Conservation (phyloP, 129 eudicot genomes). For the Arctium lappa region DNA sequence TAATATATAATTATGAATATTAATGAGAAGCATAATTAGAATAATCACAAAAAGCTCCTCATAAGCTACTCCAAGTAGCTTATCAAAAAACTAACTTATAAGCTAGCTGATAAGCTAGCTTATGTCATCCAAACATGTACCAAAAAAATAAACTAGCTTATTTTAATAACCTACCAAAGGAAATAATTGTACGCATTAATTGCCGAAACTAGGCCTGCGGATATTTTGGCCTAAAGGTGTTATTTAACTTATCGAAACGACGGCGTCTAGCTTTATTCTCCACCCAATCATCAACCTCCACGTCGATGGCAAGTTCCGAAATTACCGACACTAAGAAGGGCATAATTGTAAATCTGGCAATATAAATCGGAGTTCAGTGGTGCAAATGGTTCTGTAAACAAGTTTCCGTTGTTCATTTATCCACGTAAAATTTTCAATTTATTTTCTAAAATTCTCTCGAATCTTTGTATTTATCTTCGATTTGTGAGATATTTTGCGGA, state of each 20-base stretch:
- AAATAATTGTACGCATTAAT: too few species aligned
- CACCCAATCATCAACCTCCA: not conserved
- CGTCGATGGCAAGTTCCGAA: not conserved
- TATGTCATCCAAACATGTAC: too few species aligned
- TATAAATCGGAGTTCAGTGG: not conserved
- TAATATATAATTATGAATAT: too few species aligned
- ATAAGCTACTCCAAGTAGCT: too few species aligned
- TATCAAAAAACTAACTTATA: too few species aligned
- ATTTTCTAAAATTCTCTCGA: not conserved
- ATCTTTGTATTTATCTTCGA: not conserved
- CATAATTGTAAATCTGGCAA: not conserved
- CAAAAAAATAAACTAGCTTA: too few species aligned
- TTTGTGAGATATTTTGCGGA: not conserved
- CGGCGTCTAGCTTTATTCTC: not conserved
- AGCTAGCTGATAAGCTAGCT: too few species aligned
- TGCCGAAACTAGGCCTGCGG: not conserved
- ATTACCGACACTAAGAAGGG: not conserved
- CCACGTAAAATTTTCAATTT: constrained; percentile 1
- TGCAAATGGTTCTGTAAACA: constrained; percentile 23
- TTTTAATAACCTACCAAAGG: too few species aligned
- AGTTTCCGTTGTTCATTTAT: constrained; percentile 18
- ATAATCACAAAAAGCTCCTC: too few species aligned
- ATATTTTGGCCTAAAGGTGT: not conserved
- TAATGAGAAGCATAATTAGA: too few species aligned
- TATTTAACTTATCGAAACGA: not conserved